Evolutionary conservation across 495 filamentous ascomycete genomes (phyloP).

Genomic region (Pyrenopolyporus hunteri): DNA sequence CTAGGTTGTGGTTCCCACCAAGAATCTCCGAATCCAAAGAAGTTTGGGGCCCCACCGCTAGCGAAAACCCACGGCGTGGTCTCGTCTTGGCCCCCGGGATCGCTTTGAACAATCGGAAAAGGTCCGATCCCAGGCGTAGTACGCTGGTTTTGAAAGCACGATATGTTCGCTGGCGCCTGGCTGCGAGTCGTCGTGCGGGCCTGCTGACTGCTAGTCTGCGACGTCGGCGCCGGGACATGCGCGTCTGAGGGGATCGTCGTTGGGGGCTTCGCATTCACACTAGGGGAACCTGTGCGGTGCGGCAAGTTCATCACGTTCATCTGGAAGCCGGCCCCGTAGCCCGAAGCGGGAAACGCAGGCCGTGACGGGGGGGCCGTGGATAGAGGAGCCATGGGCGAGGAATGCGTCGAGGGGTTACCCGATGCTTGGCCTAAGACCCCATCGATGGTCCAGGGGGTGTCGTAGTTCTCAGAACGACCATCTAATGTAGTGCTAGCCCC

Average conservation of each 20-base stretch:
- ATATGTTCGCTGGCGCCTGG: too few relatives aligned
- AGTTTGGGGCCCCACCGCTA: too few relatives aligned
- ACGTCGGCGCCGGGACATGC: too few relatives aligned
- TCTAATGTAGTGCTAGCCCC: slow-evolving; percentile 2
- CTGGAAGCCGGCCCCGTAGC: not conserved
- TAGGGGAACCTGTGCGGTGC: slow-evolving; percentile 17
- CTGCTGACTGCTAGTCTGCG: too few relatives aligned
- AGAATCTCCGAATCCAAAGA: too few relatives aligned
- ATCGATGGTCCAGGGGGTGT: not conserved
- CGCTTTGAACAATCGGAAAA: not conserved
- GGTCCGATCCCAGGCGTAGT: too few relatives aligned
- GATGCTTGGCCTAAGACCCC: not conserved
- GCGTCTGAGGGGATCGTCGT: too few relatives aligned
- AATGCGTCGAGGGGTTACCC: slow-evolving; percentile 2
- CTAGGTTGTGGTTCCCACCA: too few relatives aligned
- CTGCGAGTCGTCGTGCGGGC: too few relatives aligned
- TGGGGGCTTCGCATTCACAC: not conserved
- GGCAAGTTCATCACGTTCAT: not conserved
- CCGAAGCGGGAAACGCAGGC: not conserved
- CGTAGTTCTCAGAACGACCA: slow-evolving; percentile 1
- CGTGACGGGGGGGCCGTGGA: not conserved
- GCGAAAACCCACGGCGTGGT: slow-evolving; percentile 12
- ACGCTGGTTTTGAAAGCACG: too few relatives aligned
- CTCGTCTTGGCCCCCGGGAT: not conserved
- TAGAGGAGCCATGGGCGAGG: slow-evolving; percentile 1